These are phyloP conservation scores for Lophium mytilinum DNA, from an alignment of 495 filamentous ascomycete genomes.

Conservation along the genomic window DNA sequence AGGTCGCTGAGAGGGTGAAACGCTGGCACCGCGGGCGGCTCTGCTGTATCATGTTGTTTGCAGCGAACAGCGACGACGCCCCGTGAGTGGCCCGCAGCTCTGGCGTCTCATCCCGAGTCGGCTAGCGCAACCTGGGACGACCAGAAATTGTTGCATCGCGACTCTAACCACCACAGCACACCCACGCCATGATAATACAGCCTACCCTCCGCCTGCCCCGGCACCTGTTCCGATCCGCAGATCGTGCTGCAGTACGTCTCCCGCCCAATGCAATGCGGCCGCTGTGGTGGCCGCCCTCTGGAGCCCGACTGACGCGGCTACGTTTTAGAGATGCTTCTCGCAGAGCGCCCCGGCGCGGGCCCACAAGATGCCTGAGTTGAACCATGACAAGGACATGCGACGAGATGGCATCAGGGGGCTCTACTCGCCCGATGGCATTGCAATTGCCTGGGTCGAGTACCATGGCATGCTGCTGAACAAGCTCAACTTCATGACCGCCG, in stretches of 20 bases:
- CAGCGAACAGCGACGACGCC: background rate
- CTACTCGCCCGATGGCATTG: conserved; percentile 55
- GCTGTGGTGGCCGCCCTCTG: background rate
- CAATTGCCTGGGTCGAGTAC: conserved; percentile 77
- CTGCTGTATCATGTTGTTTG: conserved; percentile 4
- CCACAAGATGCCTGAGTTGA: conserved; percentile 51
- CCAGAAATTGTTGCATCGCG: background rate
- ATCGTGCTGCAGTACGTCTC: conserved; percentile 10
- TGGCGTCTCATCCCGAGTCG: too few species aligned
- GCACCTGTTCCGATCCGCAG: conserved; percentile 40
- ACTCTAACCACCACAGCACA: background rate
- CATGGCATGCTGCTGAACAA: conserved; percentile 62
- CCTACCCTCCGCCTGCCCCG: conserved; percentile 43
- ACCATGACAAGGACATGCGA: conserved; percentile 43
- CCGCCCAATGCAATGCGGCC: conserved; percentile 6
- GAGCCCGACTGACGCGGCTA: conserved; percentile 10
- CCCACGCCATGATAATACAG: conserved; percentile 42
- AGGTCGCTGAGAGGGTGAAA: conserved; percentile 9
- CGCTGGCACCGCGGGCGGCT: conserved; percentile 6
- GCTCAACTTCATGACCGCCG: conserved; percentile 64
- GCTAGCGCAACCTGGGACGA: background rate
- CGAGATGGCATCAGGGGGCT: conserved; percentile 59
- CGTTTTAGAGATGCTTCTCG: conserved; percentile 14
- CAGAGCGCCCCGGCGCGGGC: conserved; percentile 2
- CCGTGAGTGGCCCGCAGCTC: conserved; percentile 11